A percentile compares a stretch with the other conserved stretches of the same genome.
Evolutionary conservation across 176 grass and related monocot species (phyloP).

Genomic region (Rhynchospora breviuscula): DNA sequence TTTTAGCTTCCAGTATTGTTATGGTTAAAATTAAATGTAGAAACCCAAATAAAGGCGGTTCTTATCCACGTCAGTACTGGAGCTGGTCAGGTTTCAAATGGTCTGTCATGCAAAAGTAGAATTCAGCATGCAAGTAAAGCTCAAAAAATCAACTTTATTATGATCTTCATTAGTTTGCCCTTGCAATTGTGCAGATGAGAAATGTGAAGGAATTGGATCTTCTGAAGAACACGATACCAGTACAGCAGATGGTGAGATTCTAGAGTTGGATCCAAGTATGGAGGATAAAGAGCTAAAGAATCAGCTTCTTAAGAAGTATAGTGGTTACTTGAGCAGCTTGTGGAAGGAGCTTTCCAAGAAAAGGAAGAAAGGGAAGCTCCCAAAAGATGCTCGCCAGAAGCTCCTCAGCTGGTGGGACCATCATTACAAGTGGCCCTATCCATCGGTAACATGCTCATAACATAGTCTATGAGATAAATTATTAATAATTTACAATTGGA

Average conservation of each 20-base stretch:
- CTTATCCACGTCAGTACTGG: background rate
- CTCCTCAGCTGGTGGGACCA: slow-evolving; percentile 86
- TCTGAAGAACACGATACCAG: slow-evolving; percentile 41
- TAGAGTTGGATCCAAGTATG: slow-evolving; percentile 23
- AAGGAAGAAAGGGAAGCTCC: slow-evolving; percentile 88
- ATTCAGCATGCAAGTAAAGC: background rate
- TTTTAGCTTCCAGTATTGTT: background rate
- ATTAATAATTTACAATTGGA: background rate
- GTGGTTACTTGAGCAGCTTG: slow-evolving; percentile 73
- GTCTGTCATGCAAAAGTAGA: background rate
- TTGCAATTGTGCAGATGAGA: slow-evolving; percentile 31
- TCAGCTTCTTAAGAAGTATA: slow-evolving; percentile 75
- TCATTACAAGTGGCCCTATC: slow-evolving; percentile 84
- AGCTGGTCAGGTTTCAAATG: background rate
- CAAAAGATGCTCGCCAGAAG: slow-evolving; percentile 71
- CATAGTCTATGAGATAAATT: background rate
- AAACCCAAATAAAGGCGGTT: background rate
- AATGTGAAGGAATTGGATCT: slow-evolving; percentile 35
- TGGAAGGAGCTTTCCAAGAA: slow-evolving; percentile 82
- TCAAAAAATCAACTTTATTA: background rate
- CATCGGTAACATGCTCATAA: slow-evolving; percentile 42
- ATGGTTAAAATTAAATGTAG: background rate
- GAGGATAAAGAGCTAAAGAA: slow-evolving; percentile 75
- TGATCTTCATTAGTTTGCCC: background rate
- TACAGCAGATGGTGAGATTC: slow-evolving; percentile 12